Evolutionary conservation across 306 rosid species (phyloP), one percentile per base, ranked within the genome.

Genomic region (Dalbergia oliveri): DNA sequence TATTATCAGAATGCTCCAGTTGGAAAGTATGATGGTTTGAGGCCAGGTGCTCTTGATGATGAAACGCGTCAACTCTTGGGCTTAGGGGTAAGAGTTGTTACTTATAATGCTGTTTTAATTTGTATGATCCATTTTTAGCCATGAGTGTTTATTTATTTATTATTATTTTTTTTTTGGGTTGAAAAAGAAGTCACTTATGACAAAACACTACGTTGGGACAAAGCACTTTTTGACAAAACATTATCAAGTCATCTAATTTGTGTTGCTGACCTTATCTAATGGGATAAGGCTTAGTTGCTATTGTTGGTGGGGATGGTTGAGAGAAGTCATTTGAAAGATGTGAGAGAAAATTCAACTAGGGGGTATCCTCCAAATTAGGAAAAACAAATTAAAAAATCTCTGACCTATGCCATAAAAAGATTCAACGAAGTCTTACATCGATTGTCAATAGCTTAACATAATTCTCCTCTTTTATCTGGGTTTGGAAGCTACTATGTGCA

Each of bases 1-100:
- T 95, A 95, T 85, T 95, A 90, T 91, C 97, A 91, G 85, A 61
- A 80, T 87, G 80, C 99, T 67, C 91, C 93, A 4, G 89, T 92
- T 61, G 99, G 99, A 69, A 95, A 90, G 88, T 95, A 85, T 84
- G 90, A 88, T 83, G 98, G 93, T 88, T 86, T 95, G 84, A 93
- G 86, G 74, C 97, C 99, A 44, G 99, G 99, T 66, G 88, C 81
- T 79, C 99, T 95, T 74, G 85, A 93, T 81, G 80, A 88, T 54
- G 92, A 72, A 84, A 95, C 99, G 37, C 86, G 94, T 81, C 75
- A 87, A 74, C 90, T 90, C 79, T 83, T 95, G 86, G 99, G 98
- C 72, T 85, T 95, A 54, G 87, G 90, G 97, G 98, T 95, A 91
- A 82, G 78, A 77, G 43, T 71, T 81, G 23, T 61, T 75, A 15